Conservation (phyloP, 129 eudicot genomes). For the Kitagawia praeruptora region DNA sequence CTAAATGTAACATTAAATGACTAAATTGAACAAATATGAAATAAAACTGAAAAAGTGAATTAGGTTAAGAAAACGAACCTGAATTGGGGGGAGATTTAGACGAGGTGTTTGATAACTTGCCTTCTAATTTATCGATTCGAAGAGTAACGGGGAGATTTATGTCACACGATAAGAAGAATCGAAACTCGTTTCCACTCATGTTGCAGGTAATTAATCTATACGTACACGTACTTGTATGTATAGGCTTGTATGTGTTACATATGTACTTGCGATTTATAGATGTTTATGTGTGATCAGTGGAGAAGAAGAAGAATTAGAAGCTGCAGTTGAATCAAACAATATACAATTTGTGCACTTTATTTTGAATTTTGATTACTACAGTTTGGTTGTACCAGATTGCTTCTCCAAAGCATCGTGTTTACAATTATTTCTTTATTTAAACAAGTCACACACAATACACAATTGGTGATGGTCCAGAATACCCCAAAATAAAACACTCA, state of each 20-base stretch:
- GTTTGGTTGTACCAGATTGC: too few species aligned
- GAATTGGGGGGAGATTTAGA: constrained; percentile 35
- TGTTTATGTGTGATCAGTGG: neutral
- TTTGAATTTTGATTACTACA: too few species aligned
- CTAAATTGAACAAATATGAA: neutral
- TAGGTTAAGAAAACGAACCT: constrained; percentile 21
- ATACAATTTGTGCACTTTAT: too few species aligned
- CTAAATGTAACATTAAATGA: neutral
- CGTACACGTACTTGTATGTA: neutral
- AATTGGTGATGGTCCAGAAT: too few species aligned
- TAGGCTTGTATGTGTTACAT: neutral
- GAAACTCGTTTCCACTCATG: constrained; percentile 78
- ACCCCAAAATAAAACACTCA: too few species aligned
- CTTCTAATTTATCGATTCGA: constrained; percentile 78
- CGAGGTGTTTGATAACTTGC: constrained; percentile 34
- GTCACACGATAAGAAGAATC: constrained; percentile 92
- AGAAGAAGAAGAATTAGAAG: neutral
- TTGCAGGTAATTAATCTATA: neutral
- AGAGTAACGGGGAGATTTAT: constrained; percentile 90
- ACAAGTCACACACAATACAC: too few species aligned
- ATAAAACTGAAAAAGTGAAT: neutral
- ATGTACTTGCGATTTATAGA: neutral
- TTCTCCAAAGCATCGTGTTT: too few species aligned
- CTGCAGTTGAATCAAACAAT: neutral
- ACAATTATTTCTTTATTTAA: too few species aligned